Conservation (phyloP, 345 rosid genomes). For the Alliaria petiolata region DNA sequence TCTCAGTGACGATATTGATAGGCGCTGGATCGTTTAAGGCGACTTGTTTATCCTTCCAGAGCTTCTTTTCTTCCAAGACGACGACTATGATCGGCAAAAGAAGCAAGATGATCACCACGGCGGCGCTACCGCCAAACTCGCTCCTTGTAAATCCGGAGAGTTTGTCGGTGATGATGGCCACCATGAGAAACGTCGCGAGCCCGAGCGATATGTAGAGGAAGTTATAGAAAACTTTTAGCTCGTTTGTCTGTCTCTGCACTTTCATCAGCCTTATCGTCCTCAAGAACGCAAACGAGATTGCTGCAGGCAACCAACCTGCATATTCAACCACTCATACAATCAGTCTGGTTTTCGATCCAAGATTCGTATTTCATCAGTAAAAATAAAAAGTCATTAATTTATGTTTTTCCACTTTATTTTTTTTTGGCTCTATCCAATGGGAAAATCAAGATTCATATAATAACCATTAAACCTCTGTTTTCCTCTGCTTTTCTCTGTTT, state of each 20-base stretch:
- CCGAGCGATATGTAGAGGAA: slow-evolving; percentile 46
- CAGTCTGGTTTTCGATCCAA: background rate
- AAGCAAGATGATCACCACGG: slow-evolving; percentile 33
- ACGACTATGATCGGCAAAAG: slow-evolving; percentile 41
- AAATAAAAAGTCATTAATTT: background rate
- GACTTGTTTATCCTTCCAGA: slow-evolving; percentile 29
- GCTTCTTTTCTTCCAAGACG: slow-evolving; percentile 38
- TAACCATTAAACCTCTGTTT: too few relatives aligned
- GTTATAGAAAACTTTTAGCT: slow-evolving; percentile 43
- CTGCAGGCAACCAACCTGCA: slow-evolving; percentile 45
- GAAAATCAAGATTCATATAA: slow-evolving; percentile 5
- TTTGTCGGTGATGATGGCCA: slow-evolving; percentile 36
- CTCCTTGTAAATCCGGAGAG: slow-evolving; percentile 33
- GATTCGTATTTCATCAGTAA: background rate
- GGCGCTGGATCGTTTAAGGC: slow-evolving; percentile 27
- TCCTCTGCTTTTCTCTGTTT: slow-evolving; percentile 11
- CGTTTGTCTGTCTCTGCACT: slow-evolving; percentile 29
- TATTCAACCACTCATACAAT: slow-evolving; percentile 2
- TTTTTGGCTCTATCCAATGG: too few relatives aligned
- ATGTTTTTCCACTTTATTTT: background rate
- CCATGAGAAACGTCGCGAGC: slow-evolving; percentile 49
- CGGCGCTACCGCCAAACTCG: slow-evolving; percentile 40
- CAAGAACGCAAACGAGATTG: slow-evolving; percentile 41
- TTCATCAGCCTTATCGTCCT: slow-evolving; percentile 40
- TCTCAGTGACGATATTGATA: slow-evolving; percentile 31